A percentile compares a stretch with the other conserved stretches of the same genome.
Evolutionary conservation across 148 eudicot species (phyloP).

Genomic region (Arbutus unedo): DNA sequence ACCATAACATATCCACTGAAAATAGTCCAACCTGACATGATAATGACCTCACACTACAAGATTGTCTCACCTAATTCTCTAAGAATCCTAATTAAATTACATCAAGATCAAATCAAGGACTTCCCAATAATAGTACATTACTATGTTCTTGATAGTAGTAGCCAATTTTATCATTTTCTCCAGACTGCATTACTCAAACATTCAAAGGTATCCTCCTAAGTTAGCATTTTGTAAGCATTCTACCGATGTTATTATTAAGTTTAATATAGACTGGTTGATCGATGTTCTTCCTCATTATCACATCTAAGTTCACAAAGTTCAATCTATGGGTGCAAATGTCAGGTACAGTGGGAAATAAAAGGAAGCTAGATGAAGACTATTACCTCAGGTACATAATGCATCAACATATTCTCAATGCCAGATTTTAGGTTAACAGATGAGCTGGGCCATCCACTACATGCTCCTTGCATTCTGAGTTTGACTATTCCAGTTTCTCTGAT

Average conservation of each 20-base stretch:
- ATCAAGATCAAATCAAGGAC: not conserved
- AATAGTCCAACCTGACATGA: not conserved
- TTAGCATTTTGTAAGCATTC: not conserved
- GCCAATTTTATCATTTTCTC: not conserved
- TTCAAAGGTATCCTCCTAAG: no score
- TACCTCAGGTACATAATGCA: constrained; percentile 99
- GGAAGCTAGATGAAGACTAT: not conserved
- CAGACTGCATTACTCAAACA: not conserved
- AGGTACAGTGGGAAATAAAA: not conserved
- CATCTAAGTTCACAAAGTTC: not conserved
- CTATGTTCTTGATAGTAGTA: not conserved
- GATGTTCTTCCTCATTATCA: not conserved
- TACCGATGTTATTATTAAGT: not conserved
- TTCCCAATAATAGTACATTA: not conserved
- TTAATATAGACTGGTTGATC: not conserved
- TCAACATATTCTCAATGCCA: constrained; percentile 97
- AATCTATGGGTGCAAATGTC: not conserved
- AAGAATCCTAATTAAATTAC: not conserved
- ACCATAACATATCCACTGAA: not conserved
- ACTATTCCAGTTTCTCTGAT: constrained; percentile 82
- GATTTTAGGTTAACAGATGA: constrained; percentile 95
- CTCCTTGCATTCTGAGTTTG: constrained; percentile 93
- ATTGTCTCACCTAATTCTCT: not conserved
- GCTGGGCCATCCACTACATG: constrained; percentile 99
- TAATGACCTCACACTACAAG: not conserved